Percentiles rank a stretch among this genome's conserved stretches.
Evolutionary conservation across 441 rosid genomes (phyloP).

Genomic region (Eutrema salsugineum): DNA sequence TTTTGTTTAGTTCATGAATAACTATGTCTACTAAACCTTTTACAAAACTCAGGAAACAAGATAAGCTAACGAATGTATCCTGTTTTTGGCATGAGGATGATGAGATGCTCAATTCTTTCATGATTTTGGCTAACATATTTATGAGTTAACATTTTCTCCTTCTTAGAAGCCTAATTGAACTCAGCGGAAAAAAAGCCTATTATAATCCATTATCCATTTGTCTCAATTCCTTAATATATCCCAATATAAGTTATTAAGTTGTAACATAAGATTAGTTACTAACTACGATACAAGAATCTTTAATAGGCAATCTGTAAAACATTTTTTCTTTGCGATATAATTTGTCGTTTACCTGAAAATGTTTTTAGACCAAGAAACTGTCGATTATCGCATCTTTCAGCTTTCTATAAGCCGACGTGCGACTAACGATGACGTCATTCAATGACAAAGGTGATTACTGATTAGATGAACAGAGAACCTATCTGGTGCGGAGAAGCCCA

Average conservation of each 20-base stretch:
- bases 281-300: not conserved
- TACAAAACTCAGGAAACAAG: not conserved
- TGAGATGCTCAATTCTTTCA: not conserved
- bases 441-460: not conserved
- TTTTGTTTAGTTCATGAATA: not conserved
- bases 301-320: not conserved
- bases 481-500: slow-evolving; percentile 10
- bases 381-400: slow-evolving; percentile 17
- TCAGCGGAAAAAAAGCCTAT: too few species aligned
- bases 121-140: not conserved
- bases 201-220: not conserved
- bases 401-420: not conserved
- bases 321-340: not conserved
- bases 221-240: not conserved
- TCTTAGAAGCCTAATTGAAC: not conserved
- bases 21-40: not conserved
- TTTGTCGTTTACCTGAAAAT: not conserved
- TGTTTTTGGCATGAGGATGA: not conserved
- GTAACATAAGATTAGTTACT: not conserved
- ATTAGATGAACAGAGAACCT: not conserved
- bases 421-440: not conserved
- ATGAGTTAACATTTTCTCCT: not conserved
- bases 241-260: not conserved
- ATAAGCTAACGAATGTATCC: not conserved
- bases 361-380: not conserved